A percentile compares a stretch with the other conserved stretches of the same genome.
Conservation (phyloP, 1,284 basidiomycete genomes). For the Ustilago tritici region DNA sequence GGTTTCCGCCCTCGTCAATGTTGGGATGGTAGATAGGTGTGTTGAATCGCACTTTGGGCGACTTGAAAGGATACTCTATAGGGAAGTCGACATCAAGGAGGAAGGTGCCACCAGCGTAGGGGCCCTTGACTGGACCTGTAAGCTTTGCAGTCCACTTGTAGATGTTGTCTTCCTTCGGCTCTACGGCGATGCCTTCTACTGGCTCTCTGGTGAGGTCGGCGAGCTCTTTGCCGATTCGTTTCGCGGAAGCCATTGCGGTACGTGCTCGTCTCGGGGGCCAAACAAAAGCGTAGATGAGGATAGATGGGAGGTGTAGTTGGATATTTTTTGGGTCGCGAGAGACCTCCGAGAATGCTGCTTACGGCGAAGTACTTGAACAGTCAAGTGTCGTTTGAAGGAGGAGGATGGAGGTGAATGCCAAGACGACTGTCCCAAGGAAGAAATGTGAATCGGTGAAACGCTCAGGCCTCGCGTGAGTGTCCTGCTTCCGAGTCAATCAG, state of each 20-base stretch:
- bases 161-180: slow-evolving; percentile 59
- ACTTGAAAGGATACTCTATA: slow-evolving; percentile 70
- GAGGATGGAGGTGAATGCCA: background rate
- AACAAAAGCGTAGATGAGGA: slow-evolving; percentile 7
- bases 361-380: too few species aligned
- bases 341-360: too few species aligned
- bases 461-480: slow-evolving; percentile 6
- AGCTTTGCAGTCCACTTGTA: slow-evolving; percentile 63
- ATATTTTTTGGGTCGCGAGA: background rate
- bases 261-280: background rate
- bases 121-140: slow-evolving; percentile 49
- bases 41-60: slow-evolving; percentile 65
- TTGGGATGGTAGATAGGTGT: slow-evolving; percentile 69
- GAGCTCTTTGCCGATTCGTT: slow-evolving; percentile 58
- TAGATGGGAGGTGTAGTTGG: background rate
- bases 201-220: slow-evolving; percentile 58
- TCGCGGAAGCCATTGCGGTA: slow-evolving; percentile 39
- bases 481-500: slow-evolving; percentile 9
- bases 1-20: slow-evolving; percentile 66
- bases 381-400: background rate
- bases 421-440: background rate
- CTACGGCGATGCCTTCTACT: slow-evolving; percentile 55
- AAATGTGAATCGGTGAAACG: background rate
- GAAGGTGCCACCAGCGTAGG: slow-evolving; percentile 66
- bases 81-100: slow-evolving; percentile 68